phyloP scores from a whole-genome alignment of 768 basidiomycete species.

The Podaxis pistillaris region DNA sequence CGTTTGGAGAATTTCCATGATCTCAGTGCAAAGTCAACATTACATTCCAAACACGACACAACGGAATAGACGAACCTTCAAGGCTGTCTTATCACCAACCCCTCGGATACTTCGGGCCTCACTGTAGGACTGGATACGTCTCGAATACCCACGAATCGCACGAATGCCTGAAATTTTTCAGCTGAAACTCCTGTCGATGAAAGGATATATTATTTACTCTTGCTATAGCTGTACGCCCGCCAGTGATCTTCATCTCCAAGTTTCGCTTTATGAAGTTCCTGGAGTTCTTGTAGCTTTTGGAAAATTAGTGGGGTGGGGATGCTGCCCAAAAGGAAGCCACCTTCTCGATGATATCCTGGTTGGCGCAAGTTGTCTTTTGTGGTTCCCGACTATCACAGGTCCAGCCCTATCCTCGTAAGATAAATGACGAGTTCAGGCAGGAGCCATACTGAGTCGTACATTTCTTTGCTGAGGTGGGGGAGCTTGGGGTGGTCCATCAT shows the following conservation, averaged over 20 bases:
- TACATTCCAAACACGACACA: not conserved
- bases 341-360: conserved; percentile 77
- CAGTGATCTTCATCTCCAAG: conserved; percentile 60
- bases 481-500: not conserved
- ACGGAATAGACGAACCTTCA: conserved; percentile 45
- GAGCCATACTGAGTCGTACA: conserved; percentile 10
- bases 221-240: conserved; percentile 63
- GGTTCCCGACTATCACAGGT: conserved; percentile 55
- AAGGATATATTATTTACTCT: conserved; percentile 43
- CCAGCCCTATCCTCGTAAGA: conserved; percentile 48
- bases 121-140: conserved; percentile 52
- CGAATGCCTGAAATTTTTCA: conserved; percentile 49
- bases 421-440: conserved; percentile 1
- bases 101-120: conserved; percentile 62
- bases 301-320: not conserved
- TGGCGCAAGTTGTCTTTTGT: conserved; percentile 40
- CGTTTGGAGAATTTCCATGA: conserved; percentile 78
- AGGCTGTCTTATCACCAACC: conserved; percentile 73
- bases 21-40: conserved; percentile 38
- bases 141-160: conserved; percentile 52
- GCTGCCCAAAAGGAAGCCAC: conserved; percentile 28
- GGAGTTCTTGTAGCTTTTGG: conserved; percentile 62
- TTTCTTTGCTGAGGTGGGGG: conserved; percentile 15
- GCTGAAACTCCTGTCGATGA: not conserved
- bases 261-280: conserved; percentile 62